Percentiles rank a stretch among this genome's conserved stretches.
These are phyloP conservation scores for Quercus ilex DNA, from an alignment of 306 rosid genomes.

Conservation along the genomic window DNA sequence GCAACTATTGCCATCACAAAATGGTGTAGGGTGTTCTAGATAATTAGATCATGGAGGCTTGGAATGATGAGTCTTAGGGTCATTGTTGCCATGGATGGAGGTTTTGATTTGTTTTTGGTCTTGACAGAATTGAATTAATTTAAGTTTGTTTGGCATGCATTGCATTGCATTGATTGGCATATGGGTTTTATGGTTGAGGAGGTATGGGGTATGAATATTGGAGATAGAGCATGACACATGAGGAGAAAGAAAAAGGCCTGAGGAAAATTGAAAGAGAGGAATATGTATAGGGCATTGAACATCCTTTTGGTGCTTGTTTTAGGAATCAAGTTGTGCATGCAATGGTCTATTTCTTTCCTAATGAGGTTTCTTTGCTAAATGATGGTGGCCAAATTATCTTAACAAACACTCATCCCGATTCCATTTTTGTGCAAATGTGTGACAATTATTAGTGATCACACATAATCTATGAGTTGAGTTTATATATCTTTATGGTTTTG, in stretches of 20 bases:
- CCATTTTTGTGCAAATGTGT: neutral
- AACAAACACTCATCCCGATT: neutral
- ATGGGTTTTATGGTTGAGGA: too few relatives aligned
- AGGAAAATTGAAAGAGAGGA: neutral
- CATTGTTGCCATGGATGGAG: constrained; percentile 15
- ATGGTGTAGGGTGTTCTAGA: constrained; percentile 10
- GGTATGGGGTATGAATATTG: too few relatives aligned
- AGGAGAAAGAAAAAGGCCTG: too few relatives aligned
- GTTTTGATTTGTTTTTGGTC: neutral
- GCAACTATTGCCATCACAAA: constrained; percentile 14
- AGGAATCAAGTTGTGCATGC: constrained; percentile 10
- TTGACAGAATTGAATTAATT: too few relatives aligned
- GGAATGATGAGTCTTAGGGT: neutral
- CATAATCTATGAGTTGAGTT: neutral
- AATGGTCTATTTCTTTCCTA: neutral
- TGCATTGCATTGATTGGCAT: neutral
- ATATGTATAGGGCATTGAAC: constrained; percentile 7
- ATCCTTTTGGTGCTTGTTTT: constrained; percentile 33
- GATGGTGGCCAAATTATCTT: neutral
- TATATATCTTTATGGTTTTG: neutral
- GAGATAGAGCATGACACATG: too few relatives aligned
- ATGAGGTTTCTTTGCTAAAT: neutral
- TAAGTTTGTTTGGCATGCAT: too few relatives aligned
- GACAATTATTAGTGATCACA: neutral
- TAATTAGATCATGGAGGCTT: constrained; percentile 4